These are phyloP conservation scores for Beauveria brongniartii DNA, from an alignment of 2,329 filamentous ascomycete genomes.

Conservation along the genomic window DNA sequence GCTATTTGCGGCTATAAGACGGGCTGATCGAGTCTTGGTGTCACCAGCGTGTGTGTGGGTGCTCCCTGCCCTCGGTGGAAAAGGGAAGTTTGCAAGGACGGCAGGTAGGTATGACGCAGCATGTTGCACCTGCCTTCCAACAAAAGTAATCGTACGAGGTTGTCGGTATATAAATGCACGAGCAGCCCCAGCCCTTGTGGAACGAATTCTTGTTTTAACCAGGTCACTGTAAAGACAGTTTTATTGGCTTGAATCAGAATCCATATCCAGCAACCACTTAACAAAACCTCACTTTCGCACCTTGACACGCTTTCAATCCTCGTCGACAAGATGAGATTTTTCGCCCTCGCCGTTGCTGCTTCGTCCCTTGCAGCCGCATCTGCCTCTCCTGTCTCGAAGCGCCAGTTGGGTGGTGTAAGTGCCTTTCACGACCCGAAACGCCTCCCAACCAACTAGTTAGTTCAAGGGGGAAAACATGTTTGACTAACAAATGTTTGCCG, in stretches of 20 bases:
- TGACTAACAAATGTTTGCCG: not conserved
- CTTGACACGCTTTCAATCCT: too few species aligned
- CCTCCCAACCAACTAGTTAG: not conserved
- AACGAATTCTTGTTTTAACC: not conserved
- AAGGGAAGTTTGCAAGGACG: not conserved
- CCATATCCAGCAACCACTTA: not conserved
- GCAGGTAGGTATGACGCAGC: not conserved
- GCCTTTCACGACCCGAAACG: not conserved
- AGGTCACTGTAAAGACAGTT: not conserved
- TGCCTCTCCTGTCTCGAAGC: slow-evolving; percentile 29
- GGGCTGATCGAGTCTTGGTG: too few species aligned
- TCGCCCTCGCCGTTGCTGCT: slow-evolving; percentile 15
- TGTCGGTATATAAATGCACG: not conserved
- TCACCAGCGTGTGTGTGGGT: not conserved
- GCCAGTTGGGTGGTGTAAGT: slow-evolving; percentile 40
- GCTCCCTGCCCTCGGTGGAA: not conserved
- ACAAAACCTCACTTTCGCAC: not conserved
- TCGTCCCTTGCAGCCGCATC: slow-evolving; percentile 13
- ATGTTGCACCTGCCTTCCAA: not conserved
- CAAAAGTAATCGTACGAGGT: not conserved
- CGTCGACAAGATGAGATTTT: slow-evolving; percentile 22
- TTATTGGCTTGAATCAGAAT: not conserved
- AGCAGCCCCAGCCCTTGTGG: not conserved
- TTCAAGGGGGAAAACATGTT: not conserved
- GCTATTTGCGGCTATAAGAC: too few species aligned